Conservation (phyloP, 371 early-diverging fungal genomes). For the Conidiobolus incongruus region DNA sequence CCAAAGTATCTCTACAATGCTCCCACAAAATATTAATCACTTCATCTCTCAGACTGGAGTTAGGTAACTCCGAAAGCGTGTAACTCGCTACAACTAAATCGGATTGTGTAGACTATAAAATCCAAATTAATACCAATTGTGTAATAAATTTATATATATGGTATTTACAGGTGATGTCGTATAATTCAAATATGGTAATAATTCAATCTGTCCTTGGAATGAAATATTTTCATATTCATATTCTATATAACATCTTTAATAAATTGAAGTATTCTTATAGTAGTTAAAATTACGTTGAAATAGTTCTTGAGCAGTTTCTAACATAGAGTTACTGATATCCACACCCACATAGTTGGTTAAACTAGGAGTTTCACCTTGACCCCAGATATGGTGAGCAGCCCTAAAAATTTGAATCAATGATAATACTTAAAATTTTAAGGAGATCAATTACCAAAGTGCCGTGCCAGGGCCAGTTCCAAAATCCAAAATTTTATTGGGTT, state of each 20-base stretch:
- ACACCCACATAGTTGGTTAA: slow-evolving; percentile 33
- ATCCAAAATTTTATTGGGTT: slow-evolving; percentile 42
- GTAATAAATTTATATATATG: slow-evolving; percentile 4
- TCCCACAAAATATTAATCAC: slow-evolving; percentile 55
- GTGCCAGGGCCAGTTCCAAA: slow-evolving; percentile 80
- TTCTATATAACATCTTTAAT: neutral
- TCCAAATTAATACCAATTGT: too few species aligned
- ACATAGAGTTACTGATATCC: slow-evolving; percentile 63
- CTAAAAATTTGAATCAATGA: slow-evolving; percentile 12
- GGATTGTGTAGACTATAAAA: slow-evolving; percentile 12
- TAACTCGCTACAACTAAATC: slow-evolving; percentile 61
- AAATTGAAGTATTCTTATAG: neutral
- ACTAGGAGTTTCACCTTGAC: slow-evolving; percentile 1
- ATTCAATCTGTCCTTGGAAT: slow-evolving; percentile 23
- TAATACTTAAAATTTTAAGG: neutral
- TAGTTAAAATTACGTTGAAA: slow-evolving; percentile 1
- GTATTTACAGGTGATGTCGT: slow-evolving; percentile 31
- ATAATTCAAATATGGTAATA: too few species aligned
- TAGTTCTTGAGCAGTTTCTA: slow-evolving; percentile 31
- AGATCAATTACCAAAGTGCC: slow-evolving; percentile 43
- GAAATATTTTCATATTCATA: slow-evolving; percentile 3
- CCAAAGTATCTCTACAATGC: slow-evolving; percentile 48
- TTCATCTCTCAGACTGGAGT: slow-evolving; percentile 29
- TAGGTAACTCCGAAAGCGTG: slow-evolving; percentile 45
- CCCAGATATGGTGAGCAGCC: slow-evolving; percentile 44